A percentile compares a stretch with the other conserved stretches of the same genome.
Evolutionary conservation across 345 rosid species (phyloP).

Genomic region (Lumnitzera racemosa): DNA sequence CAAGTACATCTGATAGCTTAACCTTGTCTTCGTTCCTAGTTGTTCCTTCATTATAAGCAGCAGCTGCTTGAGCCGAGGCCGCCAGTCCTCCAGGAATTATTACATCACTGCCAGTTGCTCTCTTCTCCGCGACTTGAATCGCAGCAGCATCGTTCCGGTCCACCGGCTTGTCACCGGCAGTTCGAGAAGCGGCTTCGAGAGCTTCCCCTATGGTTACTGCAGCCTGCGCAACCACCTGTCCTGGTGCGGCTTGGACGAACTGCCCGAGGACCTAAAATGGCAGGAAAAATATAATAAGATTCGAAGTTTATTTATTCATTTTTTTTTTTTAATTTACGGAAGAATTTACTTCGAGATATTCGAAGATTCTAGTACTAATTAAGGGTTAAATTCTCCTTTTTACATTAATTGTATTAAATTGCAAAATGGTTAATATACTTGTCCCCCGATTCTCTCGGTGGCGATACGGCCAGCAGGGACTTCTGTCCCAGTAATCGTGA

Average conservation of each 20-base stretch:
- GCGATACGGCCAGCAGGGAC: conserved; percentile 16
- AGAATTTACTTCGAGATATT: too few species aligned
- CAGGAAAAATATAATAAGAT: not conserved
- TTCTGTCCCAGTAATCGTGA: conserved; percentile 14
- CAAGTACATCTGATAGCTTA: conserved; percentile 17
- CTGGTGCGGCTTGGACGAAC: not conserved
- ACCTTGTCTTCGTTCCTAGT: conserved; percentile 13
- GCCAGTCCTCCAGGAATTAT: conserved; percentile 14
- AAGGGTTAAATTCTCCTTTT: too few species aligned
- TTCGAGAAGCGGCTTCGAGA: conserved; percentile 14
- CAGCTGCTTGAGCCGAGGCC: conserved; percentile 23
- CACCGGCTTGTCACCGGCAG: conserved; percentile 17
- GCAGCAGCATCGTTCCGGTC: conserved; percentile 20
- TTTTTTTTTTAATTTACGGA: too few species aligned
- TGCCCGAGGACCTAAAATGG: conserved; percentile 16
- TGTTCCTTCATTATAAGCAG: conserved; percentile 12
- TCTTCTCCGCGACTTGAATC: conserved; percentile 10
- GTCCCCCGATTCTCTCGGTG: conserved; percentile 19
- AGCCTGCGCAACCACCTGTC: not conserved
- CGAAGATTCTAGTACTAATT: too few species aligned
- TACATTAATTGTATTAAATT: too few species aligned
- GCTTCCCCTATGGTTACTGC: conserved; percentile 17
- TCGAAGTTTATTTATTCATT: too few species aligned
- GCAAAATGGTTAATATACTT: conserved; percentile 10
- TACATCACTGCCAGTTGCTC: conserved; percentile 9